Evolutionary conservation across 768 basidiomycete genomes (phyloP), one percentile per base, ranked within the genome.

Genomic region (Leccinum sublutescens): DNA sequence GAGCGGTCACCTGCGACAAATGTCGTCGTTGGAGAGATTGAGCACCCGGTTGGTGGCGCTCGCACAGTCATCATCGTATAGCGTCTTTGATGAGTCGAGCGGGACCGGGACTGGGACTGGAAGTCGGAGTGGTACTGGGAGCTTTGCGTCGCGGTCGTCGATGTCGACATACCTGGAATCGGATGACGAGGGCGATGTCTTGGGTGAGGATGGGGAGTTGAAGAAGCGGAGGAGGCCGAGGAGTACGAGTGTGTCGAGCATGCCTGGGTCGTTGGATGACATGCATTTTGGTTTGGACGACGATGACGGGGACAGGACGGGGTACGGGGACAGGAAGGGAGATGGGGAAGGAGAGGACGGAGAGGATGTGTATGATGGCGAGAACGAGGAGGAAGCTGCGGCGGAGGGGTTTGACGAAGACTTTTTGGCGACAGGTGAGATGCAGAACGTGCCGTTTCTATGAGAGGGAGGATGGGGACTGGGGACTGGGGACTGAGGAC

Each of bases 181-280:
- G 4, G 86, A 84, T 25, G 77, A 75, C 14, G 75, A 74, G 33
- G 72, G 78, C 1, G 77, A 73, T 8, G 70, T 73, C 38, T 40
- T 40, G 6, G 59, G 52, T 11, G 72, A 76, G 23, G 82, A 80
- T 17, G 75, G 69, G 34, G 74, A 71, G 40, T 72, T 71, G 64
- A 76, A 75, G 70, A 71, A 75, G 64, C 69, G 72, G 58, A 75
- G 72, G 59, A 69, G 81, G 43, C 63, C 70, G 54, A 77, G 88
- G 62, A 78, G 81, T 61, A 78, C 82, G 67, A 91, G 91, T 63
- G 82, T 88, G 72, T 84, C 85, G 45, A 93, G 91, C 68, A 93
- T 95, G 89, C 93, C 91, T 12, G 93, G 93, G 31, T 88, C 90
- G 21, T 73, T 93, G 60, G 84, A 88, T 53, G 82, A 87, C 61